These are phyloP conservation scores for Fistulina hepatica DNA, from an alignment of 1,284 basidiomycete species.

Conservation along the genomic window DNA sequence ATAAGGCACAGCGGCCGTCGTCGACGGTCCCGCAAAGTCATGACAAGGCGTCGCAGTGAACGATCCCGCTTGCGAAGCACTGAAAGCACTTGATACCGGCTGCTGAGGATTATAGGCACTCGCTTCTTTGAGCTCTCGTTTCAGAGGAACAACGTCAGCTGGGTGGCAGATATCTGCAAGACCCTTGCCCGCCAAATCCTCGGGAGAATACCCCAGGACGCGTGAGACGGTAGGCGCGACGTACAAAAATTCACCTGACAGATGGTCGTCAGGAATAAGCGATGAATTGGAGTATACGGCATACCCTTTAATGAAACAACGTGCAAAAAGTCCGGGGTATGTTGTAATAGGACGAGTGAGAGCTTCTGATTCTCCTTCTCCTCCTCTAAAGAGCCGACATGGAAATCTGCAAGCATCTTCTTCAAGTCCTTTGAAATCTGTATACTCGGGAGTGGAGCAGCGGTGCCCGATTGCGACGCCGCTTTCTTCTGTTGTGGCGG, in stretches of 20 bases:
- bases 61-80: not conserved
- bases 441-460: constrained; percentile 18
- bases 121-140: constrained; percentile 84
- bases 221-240: constrained; percentile 72
- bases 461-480: constrained; percentile 17
- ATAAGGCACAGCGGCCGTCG: too few relatives aligned
- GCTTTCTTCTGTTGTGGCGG: constrained; percentile 4
- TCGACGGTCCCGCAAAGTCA: constrained; percentile 1
- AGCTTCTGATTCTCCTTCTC: constrained; percentile 33
- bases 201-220: constrained; percentile 71
- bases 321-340: constrained; percentile 71
- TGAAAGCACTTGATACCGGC: constrained; percentile 5
- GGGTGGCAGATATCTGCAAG: constrained; percentile 79
- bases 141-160: constrained; percentile 82
- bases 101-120: constrained; percentile 4
- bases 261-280: not conserved
- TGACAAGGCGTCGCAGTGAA: not conserved
- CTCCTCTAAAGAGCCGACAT: constrained; percentile 11
- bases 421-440: constrained; percentile 26
- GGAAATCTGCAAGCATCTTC: constrained; percentile 21
- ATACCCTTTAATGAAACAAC: constrained; percentile 77
- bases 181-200: constrained; percentile 72
- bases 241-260: constrained; percentile 75
- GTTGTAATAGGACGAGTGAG: constrained; percentile 59
- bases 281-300: not conserved